Percentiles rank a stretch among this genome's conserved stretches.
phyloP scores from a whole-genome alignment of 169 alveolate genomes.

The Cryptosporidium meleagridis region DNA sequence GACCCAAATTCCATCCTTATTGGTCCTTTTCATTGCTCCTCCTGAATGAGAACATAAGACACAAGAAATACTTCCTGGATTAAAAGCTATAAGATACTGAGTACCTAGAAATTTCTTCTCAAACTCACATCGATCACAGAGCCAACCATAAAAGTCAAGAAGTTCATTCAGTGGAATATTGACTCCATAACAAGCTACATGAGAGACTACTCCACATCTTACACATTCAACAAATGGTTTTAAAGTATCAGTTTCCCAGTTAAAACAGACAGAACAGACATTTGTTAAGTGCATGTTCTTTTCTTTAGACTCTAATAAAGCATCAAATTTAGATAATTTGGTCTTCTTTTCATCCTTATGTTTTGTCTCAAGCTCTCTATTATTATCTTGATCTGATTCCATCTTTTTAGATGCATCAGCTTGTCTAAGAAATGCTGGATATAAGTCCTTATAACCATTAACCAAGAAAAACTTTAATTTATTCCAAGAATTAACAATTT shows the following conservation, averaged over 20 bases:
- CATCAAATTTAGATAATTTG: slow-evolving; percentile 15
- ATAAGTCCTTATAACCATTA: slow-evolving; percentile 39
- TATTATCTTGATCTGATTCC: not conserved
- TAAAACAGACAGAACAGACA: slow-evolving; percentile 52
- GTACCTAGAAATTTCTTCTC: slow-evolving; percentile 63
- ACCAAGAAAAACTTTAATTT: slow-evolving; percentile 6
- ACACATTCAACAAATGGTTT: slow-evolving; percentile 67
- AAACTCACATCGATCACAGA: slow-evolving; percentile 61
- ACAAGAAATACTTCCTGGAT: slow-evolving; percentile 57
- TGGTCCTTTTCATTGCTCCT: slow-evolving; percentile 58
- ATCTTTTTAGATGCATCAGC: not conserved
- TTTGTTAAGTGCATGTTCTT: slow-evolving; percentile 16
- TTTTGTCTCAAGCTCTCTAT: not conserved
- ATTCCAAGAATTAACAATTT: slow-evolving; percentile 60
- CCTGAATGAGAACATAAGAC: slow-evolving; percentile 48
- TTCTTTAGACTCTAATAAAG: not conserved
- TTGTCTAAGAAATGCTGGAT: slow-evolving; percentile 38
- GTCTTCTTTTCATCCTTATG: not conserved
- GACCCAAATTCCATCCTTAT: slow-evolving; percentile 41
- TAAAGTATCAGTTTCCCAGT: slow-evolving; percentile 59
- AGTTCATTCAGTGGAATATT: slow-evolving; percentile 53
- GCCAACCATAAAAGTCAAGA: slow-evolving; percentile 68
- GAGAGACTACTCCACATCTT: slow-evolving; percentile 54
- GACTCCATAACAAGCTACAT: slow-evolving; percentile 48
- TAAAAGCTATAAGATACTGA: slow-evolving; percentile 46